These are phyloP conservation scores for Conticribra guillardii DNA, from an alignment of 108 stramenopile species.

Conservation along the genomic window DNA sequence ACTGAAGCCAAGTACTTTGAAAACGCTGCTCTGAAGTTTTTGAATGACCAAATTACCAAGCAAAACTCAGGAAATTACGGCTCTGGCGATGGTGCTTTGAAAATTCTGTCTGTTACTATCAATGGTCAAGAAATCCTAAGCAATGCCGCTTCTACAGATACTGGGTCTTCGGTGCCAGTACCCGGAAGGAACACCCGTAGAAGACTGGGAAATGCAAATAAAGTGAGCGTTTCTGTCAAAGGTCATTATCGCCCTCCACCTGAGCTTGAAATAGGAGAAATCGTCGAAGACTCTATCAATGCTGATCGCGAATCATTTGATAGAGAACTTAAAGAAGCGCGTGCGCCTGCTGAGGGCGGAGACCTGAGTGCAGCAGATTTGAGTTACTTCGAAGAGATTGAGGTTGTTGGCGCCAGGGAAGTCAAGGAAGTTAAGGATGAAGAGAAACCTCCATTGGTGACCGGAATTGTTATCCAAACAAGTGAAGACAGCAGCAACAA, in stretches of 20 bases:
- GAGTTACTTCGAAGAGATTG: slow-evolving; percentile 30
- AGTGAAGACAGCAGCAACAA: slow-evolving; percentile 9
- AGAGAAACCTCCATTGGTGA: slow-evolving; percentile 8
- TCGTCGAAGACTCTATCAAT: slow-evolving; percentile 44
- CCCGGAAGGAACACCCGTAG: background rate
- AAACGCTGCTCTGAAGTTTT: slow-evolving; percentile 25
- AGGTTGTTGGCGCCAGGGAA: slow-evolving; percentile 38
- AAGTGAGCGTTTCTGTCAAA: slow-evolving; percentile 30
- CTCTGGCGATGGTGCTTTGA: slow-evolving; percentile 25
- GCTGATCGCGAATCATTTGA: slow-evolving; percentile 30
- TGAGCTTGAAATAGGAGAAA: slow-evolving; percentile 35
- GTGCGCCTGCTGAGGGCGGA: slow-evolving; percentile 1
- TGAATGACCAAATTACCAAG: slow-evolving; percentile 16
- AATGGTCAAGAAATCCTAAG: slow-evolving; percentile 31
- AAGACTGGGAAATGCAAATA: slow-evolving; percentile 23
- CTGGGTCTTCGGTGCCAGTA: background rate
- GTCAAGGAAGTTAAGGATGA: slow-evolving; percentile 12
- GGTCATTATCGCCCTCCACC: slow-evolving; percentile 38
- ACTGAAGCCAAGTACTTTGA: slow-evolving; percentile 37
- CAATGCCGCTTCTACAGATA: too few species aligned
- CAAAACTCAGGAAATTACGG: background rate
- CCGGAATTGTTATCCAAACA: background rate
- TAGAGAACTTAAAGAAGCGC: slow-evolving; percentile 21
- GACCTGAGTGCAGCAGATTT: background rate
- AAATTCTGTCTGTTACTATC: slow-evolving; percentile 31